Evolutionary conservation across 495 filamentous ascomycete genomes (phyloP).

Genomic region (Hypoxylon perforatum): DNA sequence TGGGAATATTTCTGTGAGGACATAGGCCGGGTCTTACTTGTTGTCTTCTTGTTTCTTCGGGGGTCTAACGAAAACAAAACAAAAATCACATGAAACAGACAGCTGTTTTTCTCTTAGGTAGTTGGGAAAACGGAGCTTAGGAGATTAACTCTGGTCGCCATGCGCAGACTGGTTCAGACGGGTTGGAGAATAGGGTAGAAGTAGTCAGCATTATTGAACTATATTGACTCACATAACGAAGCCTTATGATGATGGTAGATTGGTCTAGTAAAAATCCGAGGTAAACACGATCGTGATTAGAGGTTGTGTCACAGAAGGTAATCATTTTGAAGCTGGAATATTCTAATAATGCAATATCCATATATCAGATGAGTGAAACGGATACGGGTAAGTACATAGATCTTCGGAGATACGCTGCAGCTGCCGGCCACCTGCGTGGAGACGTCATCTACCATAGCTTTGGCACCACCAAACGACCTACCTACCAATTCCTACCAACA

Average conservation of each 20-base stretch:
- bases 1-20: no score
- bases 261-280: no score
- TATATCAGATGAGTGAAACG: background rate
- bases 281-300: no score
- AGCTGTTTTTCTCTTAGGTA: background rate
- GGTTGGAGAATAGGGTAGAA: constrained; percentile 14
- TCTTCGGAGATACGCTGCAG: background rate
- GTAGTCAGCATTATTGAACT: constrained; percentile 16
- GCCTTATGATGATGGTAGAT: no score
- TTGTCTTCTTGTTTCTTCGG: constrained; percentile 13
- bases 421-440: constrained; percentile 20
- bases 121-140: background rate
- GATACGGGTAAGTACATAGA: background rate
- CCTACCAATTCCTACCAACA: background rate
- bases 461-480: background rate
- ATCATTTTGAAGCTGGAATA: no score
- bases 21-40: background rate
- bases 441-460: constrained; percentile 24
- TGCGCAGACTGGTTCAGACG: constrained; percentile 6
- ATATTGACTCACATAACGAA: background rate
- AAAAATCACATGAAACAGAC: background rate
- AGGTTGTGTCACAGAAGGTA: no score
- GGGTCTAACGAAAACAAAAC: no score
- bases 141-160: background rate
- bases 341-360: background rate